phyloP scores from a whole-genome alignment of 306 rosid genomes.

The Glycine latifolia region DNA sequence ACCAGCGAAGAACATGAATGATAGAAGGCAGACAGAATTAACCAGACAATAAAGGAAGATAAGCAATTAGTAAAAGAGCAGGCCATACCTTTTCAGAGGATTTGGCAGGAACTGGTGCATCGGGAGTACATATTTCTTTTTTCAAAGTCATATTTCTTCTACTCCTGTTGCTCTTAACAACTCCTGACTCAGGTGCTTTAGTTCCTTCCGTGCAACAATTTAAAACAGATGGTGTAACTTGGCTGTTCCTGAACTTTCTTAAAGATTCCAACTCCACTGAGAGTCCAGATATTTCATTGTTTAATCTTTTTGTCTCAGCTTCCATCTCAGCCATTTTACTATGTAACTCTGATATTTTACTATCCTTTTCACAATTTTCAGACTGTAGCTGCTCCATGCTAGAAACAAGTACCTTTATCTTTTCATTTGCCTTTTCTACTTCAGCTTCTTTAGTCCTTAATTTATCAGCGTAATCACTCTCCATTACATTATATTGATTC shows the following conservation, averaged over 20 bases:
- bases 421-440: constrained; percentile 62
- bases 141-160: constrained; percentile 49
- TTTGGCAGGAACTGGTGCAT: constrained; percentile 42
- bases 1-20: neutral
- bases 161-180: constrained; percentile 44
- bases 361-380: constrained; percentile 66
- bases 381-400: constrained; percentile 71
- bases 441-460: constrained; percentile 63
- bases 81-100: constrained; percentile 57
- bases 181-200: constrained; percentile 41
- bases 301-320: constrained; percentile 64
- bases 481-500: constrained; percentile 82
- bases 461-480: constrained; percentile 57
- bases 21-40: neutral
- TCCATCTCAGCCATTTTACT: constrained; percentile 62
- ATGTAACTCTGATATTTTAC: constrained; percentile 55
- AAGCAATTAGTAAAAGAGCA: constrained; percentile 30
- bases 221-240: constrained; percentile 63
- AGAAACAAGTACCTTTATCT: constrained; percentile 60
- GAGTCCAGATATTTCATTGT: constrained; percentile 60
- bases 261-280: constrained; percentile 62
- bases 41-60: constrained; percentile 5
- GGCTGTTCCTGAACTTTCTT: constrained; percentile 53
- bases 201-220: constrained; percentile 55
- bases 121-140: constrained; percentile 56